phyloP scores from a whole-genome alignment of 2,329 filamentous ascomycete species.

The Diaporthe ampelina region DNA sequence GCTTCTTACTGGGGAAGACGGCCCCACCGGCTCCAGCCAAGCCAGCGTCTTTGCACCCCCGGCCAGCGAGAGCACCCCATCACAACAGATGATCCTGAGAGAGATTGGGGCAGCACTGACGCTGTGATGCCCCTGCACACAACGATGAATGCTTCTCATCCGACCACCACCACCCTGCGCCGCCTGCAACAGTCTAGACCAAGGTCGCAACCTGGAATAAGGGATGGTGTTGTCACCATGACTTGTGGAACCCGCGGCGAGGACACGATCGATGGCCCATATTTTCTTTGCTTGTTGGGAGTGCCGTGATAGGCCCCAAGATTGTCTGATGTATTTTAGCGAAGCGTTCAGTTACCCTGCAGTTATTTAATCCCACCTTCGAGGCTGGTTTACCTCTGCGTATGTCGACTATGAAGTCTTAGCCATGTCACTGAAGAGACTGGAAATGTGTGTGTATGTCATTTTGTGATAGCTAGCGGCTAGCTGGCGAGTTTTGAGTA shows the following conservation, averaged over 20 bases:
- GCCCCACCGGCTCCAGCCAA: neutral
- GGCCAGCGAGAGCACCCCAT: constrained; percentile 15
- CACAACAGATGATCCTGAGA: constrained; percentile 25
- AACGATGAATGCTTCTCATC: neutral
- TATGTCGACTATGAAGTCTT: neutral
- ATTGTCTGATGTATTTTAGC: constrained; percentile 25
- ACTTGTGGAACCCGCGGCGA: neutral
- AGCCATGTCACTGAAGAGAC: neutral
- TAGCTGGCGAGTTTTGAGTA: constrained; percentile 4
- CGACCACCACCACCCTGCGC: neutral
- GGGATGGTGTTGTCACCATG: neutral
- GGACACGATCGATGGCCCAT: neutral
- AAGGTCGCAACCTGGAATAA: neutral
- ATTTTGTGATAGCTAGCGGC: constrained; percentile 1
- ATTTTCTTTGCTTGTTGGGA: constrained; percentile 20
- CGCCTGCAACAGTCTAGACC: neutral
- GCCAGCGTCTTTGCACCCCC: constrained; percentile 2
- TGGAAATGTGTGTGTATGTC: neutral
- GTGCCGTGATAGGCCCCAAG: constrained; percentile 1
- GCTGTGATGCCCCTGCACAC: neutral
- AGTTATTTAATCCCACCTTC: constrained; percentile 15
- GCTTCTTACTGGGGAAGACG: constrained; percentile 1
- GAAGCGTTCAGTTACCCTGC: constrained; percentile 16
- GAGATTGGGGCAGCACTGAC: constrained; percentile 33
- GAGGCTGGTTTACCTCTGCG: constrained; percentile 21